These are phyloP conservation scores for Podospora appendiculata DNA, from an alignment of 495 filamentous ascomycete genomes.

Conservation along the genomic window DNA sequence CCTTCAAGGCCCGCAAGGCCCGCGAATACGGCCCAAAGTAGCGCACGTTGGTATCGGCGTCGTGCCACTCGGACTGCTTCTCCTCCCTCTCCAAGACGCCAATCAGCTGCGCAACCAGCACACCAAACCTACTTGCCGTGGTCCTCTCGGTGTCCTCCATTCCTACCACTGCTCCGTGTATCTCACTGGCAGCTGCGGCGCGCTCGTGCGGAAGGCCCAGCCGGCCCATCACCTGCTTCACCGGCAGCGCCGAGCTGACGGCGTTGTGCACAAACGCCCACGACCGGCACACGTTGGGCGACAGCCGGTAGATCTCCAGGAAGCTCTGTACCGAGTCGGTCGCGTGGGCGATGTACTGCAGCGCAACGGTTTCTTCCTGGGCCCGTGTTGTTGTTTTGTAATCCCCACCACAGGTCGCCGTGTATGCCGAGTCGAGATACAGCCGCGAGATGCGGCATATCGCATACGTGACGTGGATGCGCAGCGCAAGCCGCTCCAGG, in stretches of 20 bases:
- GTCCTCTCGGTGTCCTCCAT: too few species aligned
- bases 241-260: not conserved
- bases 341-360: not conserved
- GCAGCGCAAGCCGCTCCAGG: not conserved
- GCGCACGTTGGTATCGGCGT: conserved; percentile 3
- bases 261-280: conserved; percentile 5
- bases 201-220: too few species aligned
- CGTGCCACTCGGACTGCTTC: conserved; percentile 1
- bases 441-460: not conserved
- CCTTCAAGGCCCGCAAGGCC: not conserved
- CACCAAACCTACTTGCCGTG: not conserved
- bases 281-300: not conserved
- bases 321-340: not conserved
- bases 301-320: conserved; percentile 1
- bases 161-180: too few species aligned
- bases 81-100: not conserved
- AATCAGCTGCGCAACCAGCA: not conserved
- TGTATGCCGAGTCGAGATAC: not conserved
- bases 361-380: too few species aligned
- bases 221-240: too few species aligned
- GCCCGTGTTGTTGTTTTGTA: too few species aligned
- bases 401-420: too few species aligned
- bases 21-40: conserved; percentile 1
- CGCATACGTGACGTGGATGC: not conserved
- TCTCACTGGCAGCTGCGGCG: too few species aligned